A percentile compares a stretch with the other conserved stretches of the same genome.
Conservation (phyloP, 2,329 filamentous ascomycete species). For the Blumeriella jaapii region DNA sequence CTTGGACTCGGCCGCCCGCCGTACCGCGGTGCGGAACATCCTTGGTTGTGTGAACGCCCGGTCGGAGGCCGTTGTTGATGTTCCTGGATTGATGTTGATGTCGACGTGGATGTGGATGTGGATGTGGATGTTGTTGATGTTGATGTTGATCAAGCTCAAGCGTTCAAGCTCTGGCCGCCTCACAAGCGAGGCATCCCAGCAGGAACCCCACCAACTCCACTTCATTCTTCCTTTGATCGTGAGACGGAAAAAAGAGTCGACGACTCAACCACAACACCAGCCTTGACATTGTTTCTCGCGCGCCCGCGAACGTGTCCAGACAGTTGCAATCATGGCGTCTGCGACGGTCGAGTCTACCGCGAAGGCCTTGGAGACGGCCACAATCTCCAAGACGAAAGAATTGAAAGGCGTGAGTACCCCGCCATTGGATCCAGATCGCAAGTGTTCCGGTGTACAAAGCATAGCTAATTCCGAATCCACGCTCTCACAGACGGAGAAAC, state of each 20-base stretch:
- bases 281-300: no score
- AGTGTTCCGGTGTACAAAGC: no score
- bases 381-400: constrained; percentile 48
- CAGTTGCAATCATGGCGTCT: constrained; percentile 34
- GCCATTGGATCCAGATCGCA: constrained; percentile 7
- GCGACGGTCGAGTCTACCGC: constrained; percentile 22
- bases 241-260: constrained; percentile 3
- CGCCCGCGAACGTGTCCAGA: no score
- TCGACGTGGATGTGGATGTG: no score
- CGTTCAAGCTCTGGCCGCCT: constrained; percentile 2
- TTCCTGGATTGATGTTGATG: no score
- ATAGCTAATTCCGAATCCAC: no score
- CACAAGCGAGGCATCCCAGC: constrained; percentile 15
- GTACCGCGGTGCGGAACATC: constrained; percentile 36
- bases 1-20: constrained; percentile 30
- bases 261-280: no score
- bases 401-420: constrained; percentile 40
- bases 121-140: no score
- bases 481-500: constrained; percentile 63
- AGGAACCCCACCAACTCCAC: constrained; percentile 18
- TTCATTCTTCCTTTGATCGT: constrained; percentile 11
- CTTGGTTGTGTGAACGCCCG: constrained; percentile 8
- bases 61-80: background rate
- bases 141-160: background rate
- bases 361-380: constrained; percentile 39